These are phyloP conservation scores for Obelidium mucronatum DNA, from an alignment of 192 early-diverging fungal species.

Conservation along the genomic window DNA sequence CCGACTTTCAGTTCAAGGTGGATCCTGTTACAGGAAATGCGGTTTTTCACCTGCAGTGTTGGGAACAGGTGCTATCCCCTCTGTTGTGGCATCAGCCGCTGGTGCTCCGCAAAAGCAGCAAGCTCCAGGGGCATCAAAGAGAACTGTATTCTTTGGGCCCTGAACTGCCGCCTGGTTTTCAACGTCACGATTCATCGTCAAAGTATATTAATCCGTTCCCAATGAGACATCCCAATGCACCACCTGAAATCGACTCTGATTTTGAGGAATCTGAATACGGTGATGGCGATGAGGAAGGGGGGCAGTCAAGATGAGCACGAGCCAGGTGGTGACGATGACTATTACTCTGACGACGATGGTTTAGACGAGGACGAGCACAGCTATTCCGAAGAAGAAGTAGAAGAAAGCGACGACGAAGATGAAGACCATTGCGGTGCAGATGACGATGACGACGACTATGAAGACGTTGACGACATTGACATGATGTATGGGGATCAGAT, in stretches of 20 bases:
- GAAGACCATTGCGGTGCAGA: neutral
- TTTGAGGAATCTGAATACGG: neutral
- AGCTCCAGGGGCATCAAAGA: neutral
- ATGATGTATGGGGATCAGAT: neutral
- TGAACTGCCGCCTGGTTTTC: slow-evolving; percentile 26
- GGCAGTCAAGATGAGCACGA: neutral
- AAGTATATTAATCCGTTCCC: slow-evolving; percentile 29
- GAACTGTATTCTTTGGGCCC: slow-evolving; percentile 14
- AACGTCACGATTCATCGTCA: neutral
- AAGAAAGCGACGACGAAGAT: neutral
- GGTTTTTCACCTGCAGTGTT: slow-evolving; percentile 11
- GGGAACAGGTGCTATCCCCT: neutral
- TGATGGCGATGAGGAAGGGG: slow-evolving; percentile 7
- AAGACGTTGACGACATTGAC: slow-evolving; percentile 16
- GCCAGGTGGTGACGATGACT: slow-evolving; percentile 5
- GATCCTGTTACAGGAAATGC: slow-evolving; percentile 9
- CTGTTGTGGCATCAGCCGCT: neutral
- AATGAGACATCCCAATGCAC: slow-evolving; percentile 21
- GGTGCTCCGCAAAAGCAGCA: neutral
- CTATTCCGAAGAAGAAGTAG: no score
- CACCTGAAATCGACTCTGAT: slow-evolving; percentile 9
- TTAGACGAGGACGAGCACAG: neutral
- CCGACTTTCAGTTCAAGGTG: neutral
- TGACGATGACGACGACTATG: slow-evolving; percentile 20
- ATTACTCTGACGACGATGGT: slow-evolving; percentile 6